Percentiles rank a stretch among this genome's conserved stretches.
phyloP scores from a whole-genome alignment of 2,329 filamentous ascomycete genomes.

The Corynespora cassiicola region DNA sequence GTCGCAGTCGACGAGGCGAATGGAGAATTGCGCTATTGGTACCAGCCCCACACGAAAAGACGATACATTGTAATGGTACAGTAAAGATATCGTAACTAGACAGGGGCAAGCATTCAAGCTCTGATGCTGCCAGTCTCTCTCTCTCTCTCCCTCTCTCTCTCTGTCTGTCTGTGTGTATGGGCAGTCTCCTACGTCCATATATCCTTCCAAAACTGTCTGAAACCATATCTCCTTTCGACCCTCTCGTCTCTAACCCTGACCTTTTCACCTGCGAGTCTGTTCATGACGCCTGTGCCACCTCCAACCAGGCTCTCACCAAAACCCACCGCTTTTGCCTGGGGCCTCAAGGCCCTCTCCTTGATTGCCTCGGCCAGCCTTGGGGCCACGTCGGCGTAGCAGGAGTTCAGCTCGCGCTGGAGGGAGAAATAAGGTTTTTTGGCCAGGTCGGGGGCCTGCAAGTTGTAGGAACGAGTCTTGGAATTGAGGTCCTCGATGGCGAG shows the following conservation, averaged over 20 bases:
- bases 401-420: slow-evolving; percentile 79
- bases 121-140: too few species aligned
- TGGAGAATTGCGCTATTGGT: too few species aligned
- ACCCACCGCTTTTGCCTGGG: slow-evolving; percentile 43
- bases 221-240: slow-evolving; percentile 76
- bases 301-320: slow-evolving; percentile 47
- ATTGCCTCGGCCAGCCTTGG: slow-evolving; percentile 77
- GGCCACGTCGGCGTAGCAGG: slow-evolving; percentile 87
- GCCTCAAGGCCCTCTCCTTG: slow-evolving; percentile 66
- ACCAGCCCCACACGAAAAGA: too few species aligned
- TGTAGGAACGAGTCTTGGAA: slow-evolving; percentile 82
- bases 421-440: slow-evolving; percentile 93
- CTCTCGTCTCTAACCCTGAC: slow-evolving; percentile 76
- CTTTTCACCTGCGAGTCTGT: slow-evolving; percentile 62
- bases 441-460: slow-evolving; percentile 89
- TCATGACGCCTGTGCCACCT: slow-evolving; percentile 63
- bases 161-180: too few species aligned
- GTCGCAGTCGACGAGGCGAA: too few species aligned
- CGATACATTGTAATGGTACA: too few species aligned
- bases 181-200: too few species aligned
- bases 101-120: too few species aligned
- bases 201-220: slow-evolving; percentile 90
- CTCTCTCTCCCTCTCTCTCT: too few species aligned
- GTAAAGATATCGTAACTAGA: too few species aligned
- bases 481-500: slow-evolving; percentile 82